Percentiles rank a stretch among this genome's conserved stretches.
phyloP scores from a whole-genome alignment of 805 yeast genomes.

The Metschnikowia cerradonensis region DNA sequence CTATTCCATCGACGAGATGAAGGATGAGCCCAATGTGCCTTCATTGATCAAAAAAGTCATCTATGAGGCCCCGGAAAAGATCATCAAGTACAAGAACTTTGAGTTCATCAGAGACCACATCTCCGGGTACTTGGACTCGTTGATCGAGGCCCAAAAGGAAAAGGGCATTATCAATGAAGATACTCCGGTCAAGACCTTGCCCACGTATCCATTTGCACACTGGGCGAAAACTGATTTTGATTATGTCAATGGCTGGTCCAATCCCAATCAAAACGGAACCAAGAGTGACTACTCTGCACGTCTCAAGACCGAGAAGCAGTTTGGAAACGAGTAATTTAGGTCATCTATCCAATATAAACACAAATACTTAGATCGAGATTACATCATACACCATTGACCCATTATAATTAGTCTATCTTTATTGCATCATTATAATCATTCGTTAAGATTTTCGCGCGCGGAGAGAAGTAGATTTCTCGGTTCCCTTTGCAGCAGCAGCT shows the following conservation, averaged over 20 bases:
- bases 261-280: conserved; percentile 27
- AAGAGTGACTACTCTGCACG: conserved; percentile 22
- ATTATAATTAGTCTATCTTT: no score
- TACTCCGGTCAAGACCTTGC: conserved; percentile 54
- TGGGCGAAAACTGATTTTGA: conserved; percentile 45
- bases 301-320: conserved; percentile 18
- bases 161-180: conserved; percentile 51
- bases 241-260: conserved; percentile 36
- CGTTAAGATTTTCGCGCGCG: background rate
- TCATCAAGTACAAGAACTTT: conserved; percentile 61
- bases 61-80: conserved; percentile 63
- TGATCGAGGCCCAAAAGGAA: conserved; percentile 57
- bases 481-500: background rate
- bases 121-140: conserved; percentile 50
- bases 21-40: conserved; percentile 75
- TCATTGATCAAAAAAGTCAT: conserved; percentile 64
- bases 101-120: conserved; percentile 57
- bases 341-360: no score
- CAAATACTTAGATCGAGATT: no score
- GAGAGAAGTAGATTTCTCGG: background rate
- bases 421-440: no score
- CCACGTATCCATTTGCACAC: conserved; percentile 63
- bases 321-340: conserved; percentile 13
- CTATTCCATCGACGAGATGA: conserved; percentile 72
- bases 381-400: no score